These are phyloP conservation scores for Colletotrichum gigasporum DNA, from an alignment of 2,329 filamentous ascomycete genomes.

Conservation along the genomic window DNA sequence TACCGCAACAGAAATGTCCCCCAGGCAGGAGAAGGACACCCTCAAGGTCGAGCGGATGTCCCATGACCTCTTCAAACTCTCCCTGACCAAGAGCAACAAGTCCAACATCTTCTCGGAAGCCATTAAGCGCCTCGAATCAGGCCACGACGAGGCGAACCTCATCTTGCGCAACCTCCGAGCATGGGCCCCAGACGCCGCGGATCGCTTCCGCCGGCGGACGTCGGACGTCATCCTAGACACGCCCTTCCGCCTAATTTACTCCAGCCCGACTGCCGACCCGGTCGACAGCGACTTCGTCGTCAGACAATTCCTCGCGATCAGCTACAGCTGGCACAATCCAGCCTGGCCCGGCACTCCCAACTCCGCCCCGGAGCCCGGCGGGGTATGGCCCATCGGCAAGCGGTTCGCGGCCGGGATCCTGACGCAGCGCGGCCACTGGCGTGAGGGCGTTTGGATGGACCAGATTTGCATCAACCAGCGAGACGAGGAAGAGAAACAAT, in stretches of 20 bases:
- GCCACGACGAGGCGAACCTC: not conserved
- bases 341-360: not conserved
- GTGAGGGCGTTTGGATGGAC: constrained; percentile 44
- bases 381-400: constrained; percentile 8
- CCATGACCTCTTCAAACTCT: not conserved
- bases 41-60: not conserved
- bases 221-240: constrained; percentile 6
- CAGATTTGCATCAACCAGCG: constrained; percentile 51
- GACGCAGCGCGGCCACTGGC: not conserved
- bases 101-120: constrained; percentile 1
- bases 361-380: not conserved
- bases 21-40: not conserved
- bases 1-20: too few species aligned
- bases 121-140: not conserved
- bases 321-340: constrained; percentile 17
- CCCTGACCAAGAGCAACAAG: not conserved
- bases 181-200: not conserved
- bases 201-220: not conserved
- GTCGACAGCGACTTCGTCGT: not conserved
- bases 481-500: constrained; percentile 41
- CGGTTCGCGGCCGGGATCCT: constrained; percentile 7
- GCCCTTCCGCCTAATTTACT: constrained; percentile 8
- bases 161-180: not conserved
- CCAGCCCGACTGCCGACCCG: not conserved
- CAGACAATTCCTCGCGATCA: constrained; percentile 6